phyloP scores from a whole-genome alignment of 345 rosid species.

The Erysimum cheiranthoides region DNA sequence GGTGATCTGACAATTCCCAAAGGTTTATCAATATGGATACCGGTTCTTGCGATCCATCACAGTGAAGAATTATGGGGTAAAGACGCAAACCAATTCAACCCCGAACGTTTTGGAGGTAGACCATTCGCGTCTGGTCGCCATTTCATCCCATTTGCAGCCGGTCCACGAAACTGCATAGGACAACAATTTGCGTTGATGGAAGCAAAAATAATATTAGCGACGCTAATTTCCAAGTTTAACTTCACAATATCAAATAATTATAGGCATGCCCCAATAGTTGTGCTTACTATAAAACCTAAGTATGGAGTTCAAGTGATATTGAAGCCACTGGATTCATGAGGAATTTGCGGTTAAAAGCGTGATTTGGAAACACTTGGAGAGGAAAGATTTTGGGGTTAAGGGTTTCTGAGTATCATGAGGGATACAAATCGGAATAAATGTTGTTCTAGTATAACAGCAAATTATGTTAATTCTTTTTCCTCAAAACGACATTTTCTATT shows the following conservation, averaged over 20 bases:
- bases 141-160: constrained; percentile 83
- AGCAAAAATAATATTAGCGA: constrained; percentile 76
- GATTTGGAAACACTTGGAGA: neutral
- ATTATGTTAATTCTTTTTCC: constrained; percentile 14
- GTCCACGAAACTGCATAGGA: constrained; percentile 78
- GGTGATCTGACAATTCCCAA: constrained; percentile 87
- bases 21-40: constrained; percentile 95
- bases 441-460: constrained; percentile 7
- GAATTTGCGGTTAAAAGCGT: constrained; percentile 7
- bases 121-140: constrained; percentile 62
- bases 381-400: neutral
- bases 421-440: constrained; percentile 17
- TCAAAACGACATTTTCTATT: neutral
- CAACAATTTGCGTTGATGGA: constrained; percentile 88
- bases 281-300: constrained; percentile 79
- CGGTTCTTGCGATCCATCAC: constrained; percentile 92
- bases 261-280: constrained; percentile 76
- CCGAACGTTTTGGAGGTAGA: constrained; percentile 71
- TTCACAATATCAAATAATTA: constrained; percentile 62
- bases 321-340: constrained; percentile 52
- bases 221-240: constrained; percentile 60
- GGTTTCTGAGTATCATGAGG: constrained; percentile 12
- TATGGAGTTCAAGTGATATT: constrained; percentile 75
- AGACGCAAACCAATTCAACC: constrained; percentile 88
- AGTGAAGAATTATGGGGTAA: constrained; percentile 90